Conservation (phyloP, 192 early-diverging fungal species). For the Rhizophagus clarus region DNA sequence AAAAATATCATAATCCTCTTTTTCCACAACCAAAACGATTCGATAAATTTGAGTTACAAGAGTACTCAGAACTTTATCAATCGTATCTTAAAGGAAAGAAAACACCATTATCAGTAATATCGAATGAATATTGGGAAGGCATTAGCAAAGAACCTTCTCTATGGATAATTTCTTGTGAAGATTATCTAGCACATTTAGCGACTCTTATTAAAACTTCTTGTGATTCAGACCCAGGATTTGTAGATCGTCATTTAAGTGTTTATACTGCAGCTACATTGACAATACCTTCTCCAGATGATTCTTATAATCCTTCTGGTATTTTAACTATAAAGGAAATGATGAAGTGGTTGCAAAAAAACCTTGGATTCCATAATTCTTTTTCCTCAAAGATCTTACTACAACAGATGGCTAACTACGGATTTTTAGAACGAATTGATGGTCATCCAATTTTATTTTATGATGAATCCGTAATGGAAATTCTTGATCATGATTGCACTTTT, state of each 20-base stretch:
- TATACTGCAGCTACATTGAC: not conserved
- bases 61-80: constrained; percentile 31
- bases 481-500: constrained; percentile 44
- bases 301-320: constrained; percentile 22
- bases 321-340: constrained; percentile 37
- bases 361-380: constrained; percentile 42
- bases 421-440: constrained; percentile 57
- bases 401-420: constrained; percentile 56
- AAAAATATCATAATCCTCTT: constrained; percentile 26
- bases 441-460: constrained; percentile 39
- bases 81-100: constrained; percentile 30
- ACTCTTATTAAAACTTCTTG: constrained; percentile 46
- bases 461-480: not conserved
- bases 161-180: constrained; percentile 35
- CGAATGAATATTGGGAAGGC: constrained; percentile 35
- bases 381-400: constrained; percentile 47
- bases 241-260: constrained; percentile 4
- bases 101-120: constrained; percentile 31
- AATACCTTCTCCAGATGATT: not conserved
- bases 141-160: constrained; percentile 30
- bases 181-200: constrained; percentile 52
- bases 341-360: constrained; percentile 41
- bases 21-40: constrained; percentile 32
- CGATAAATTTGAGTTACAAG: constrained; percentile 34
- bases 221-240: constrained; percentile 3